Base-by-base conservation (phyloP, 23 red algal genomes). In the Gracilaria caudata region DNA sequence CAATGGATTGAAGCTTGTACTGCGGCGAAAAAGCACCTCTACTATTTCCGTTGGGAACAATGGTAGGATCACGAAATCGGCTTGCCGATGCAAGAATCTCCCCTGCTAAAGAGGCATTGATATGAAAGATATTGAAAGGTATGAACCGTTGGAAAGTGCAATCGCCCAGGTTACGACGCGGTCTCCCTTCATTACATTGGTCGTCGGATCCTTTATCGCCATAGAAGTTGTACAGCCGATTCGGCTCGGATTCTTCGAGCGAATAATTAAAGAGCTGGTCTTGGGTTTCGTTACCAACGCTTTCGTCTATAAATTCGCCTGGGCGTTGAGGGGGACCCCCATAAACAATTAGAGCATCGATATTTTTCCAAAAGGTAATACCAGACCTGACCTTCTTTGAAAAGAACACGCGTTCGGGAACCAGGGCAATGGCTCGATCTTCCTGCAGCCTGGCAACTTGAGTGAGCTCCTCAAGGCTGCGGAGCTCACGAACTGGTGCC, bases 61-160 rank as follows among this genome's bases (percentile, higher is more conserved):
- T 32, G 9, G 36, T 47, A n/a, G 45, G 36, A 54, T 77, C 70
- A 44, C 41, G 55, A 46, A 93, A 93, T 28, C 73, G 79, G 1
- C 25, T 24, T 36, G 75, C 73, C 23, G 44, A 21, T 17, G 32
- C n/a, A 33, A 68, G 55, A 49, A 91, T 68, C 13, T 61, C 26
- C 19, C n/a, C 58, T 10, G 78, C 77, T 0, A 83, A n/a, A 57
- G 77, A 70, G 1, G 77, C 16, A 60, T 78, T 79, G 57, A 93
- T 57, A 20, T 56, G 75, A 68, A 93, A 93, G 6, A 93, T 58
- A 46, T 93, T 93, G 66, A 86, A 93, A 0, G 81, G 81, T 30
- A 78, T 86, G 64, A 86, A 72, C 20, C 41, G 80, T 21, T 80
- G 51, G 21, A 80, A 41, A 25, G 51, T 80, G 56, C 51, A 63